These are phyloP conservation scores for Nadsonia starkeyi-henricii DNA, from an alignment of 1,139 yeast genomes.

Conservation along the genomic window DNA sequence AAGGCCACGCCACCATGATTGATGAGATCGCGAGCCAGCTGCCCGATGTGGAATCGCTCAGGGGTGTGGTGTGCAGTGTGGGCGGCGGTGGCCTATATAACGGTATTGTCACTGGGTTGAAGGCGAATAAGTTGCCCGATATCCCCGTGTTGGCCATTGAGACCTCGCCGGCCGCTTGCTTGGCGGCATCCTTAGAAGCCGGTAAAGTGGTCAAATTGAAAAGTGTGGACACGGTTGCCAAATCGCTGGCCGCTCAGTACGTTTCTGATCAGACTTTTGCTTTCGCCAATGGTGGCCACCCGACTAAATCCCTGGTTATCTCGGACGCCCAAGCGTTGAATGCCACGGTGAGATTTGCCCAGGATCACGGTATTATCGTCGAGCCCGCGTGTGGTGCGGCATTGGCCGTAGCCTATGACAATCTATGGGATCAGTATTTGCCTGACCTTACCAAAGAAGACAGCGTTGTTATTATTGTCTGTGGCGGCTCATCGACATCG, in stretches of 20 bases:
- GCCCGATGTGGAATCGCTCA: conserved; percentile 13
- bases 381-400: conserved; percentile 77
- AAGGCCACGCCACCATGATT: conserved; percentile 49
- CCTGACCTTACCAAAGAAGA: conserved; percentile 26
- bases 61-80: conserved; percentile 43
- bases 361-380: conserved; percentile 36
- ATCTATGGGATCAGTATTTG: conserved; percentile 22
- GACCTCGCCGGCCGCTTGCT: conserved; percentile 46
- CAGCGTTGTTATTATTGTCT: conserved; percentile 42
- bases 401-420: conserved; percentile 35
- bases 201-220: conserved; percentile 33
- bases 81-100: conserved; percentile 68
- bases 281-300: conserved; percentile 25
- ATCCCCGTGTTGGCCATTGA: conserved; percentile 44
- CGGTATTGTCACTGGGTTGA: conserved; percentile 48
- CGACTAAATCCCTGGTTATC: conserved; percentile 34
- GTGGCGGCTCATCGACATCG: conserved; percentile 48
- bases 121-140: conserved; percentile 25
- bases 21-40: conserved; percentile 39
- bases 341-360: conserved; percentile 38
- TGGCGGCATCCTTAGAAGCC: conserved; percentile 34
- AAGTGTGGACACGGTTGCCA: conserved; percentile 41
- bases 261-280: conserved; percentile 36
- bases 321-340: conserved; percentile 41
- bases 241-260: conserved; percentile 46